Evolutionary conservation across 176 grass and related monocot genomes (phyloP).

Genomic region (Bolboschoenus planiculmis): DNA sequence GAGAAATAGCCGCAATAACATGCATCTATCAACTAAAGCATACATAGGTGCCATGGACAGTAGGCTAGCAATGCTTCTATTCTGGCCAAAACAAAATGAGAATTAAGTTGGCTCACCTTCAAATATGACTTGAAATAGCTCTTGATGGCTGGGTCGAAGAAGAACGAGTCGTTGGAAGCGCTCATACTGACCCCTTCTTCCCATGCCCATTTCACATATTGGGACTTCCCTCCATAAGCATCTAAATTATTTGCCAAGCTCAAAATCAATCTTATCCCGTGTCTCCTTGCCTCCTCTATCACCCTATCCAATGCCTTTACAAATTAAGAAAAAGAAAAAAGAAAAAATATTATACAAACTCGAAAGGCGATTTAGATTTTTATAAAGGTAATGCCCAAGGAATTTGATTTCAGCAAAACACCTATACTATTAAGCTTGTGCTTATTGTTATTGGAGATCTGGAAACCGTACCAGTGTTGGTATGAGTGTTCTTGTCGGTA

Average conservation of each 20-base stretch:
- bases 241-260: slow-evolving; percentile 88
- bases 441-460: not conserved
- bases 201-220: slow-evolving; percentile 97
- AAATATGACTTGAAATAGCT: slow-evolving; percentile 94
- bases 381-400: not conserved
- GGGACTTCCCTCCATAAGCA: slow-evolving; percentile 82
- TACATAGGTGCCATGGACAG: not conserved
- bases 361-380: not conserved
- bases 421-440: no score
- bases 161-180: slow-evolving; percentile 94
- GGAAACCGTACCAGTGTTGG: not conserved
- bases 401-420: not conserved
- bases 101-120: slow-evolving; percentile 35
- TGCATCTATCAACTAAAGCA: not conserved
- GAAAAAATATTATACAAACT: not conserved
- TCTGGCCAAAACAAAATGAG: not conserved
- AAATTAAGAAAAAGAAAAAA: not conserved
- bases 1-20: not conserved
- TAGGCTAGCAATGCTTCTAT: not conserved
- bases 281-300: slow-evolving; percentile 54
- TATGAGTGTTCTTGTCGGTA: not conserved
- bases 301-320: slow-evolving; percentile 71
- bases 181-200: slow-evolving; percentile 76
- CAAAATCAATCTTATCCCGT: slow-evolving; percentile 65
- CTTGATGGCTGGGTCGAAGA: slow-evolving; percentile 79